Base-by-base conservation (phyloP, 1,284 basidiomycete genomes). In the Neonothopanus nambi region DNA sequence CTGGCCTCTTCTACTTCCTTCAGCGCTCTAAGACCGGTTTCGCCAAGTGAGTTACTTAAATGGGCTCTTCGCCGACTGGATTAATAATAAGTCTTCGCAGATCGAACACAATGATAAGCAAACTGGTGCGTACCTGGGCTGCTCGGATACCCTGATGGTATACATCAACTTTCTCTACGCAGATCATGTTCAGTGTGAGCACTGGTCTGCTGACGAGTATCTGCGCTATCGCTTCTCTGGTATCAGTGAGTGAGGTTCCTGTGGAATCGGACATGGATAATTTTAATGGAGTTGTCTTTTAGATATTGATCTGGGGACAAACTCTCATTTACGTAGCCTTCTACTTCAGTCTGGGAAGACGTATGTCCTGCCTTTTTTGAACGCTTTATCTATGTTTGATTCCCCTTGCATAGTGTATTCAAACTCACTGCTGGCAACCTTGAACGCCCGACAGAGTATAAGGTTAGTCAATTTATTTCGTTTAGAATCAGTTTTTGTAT, bases 311-410 rank as follows among this genome's bases (percentile, higher is more conserved):
- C 3, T 73, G 74, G 63, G 76, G 74, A 4, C 62, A 73, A 42
- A 78, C 78, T 3, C 69, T 81, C 57, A 75, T 82, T 52, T 82
- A 82, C 63, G 80, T 81, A 23, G 72, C 76, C 38, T 82, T 82
- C 65, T 82, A 78, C 64, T 82, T 82, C 69, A 74, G 75, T 54
- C 66, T 82, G 35, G 80, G 81, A 56, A 72, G 80, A 59, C 60
- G 80, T 80, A 59, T 56, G 69, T 68, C 28, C 37, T n/a, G n/a
- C n/a, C n/a, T 38, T 51, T 39, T 13, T 43, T 36, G 24, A 57
- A 26, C 11, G 46, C 15, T 23, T 15, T 26, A n/a, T 43, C 39
- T 41, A 13, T 50, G 23, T 20, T 28, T 54, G 18, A 50, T 12
- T 51, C 56, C 41, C 13, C 47, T 49, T 26, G n/a, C 24, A 30